Base-by-base conservation (phyloP, 1,284 basidiomycete genomes). In the Microbotryomycetes sp. region DNA sequence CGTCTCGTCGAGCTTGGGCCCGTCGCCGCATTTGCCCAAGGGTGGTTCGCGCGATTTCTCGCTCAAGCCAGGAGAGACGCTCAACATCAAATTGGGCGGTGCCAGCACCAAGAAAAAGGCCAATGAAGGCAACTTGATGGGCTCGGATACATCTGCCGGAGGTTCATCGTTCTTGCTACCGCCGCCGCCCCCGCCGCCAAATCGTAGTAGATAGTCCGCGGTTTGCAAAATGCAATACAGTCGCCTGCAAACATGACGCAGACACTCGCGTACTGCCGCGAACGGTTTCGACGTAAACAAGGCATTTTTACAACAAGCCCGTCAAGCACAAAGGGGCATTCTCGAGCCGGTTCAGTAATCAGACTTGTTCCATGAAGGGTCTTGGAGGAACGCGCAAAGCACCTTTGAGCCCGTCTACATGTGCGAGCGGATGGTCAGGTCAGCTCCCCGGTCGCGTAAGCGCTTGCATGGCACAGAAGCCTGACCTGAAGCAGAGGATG, bases 61-160 rank as follows among this genome's bases (percentile, higher is more conserved):
- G 35, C 79, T 98, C 69, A 97, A 97, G 74, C 91, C 93, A 71
- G 96, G 96, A 16, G 89, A 98, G 74, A 97, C 93, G 0, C 93
- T 98, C 75, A 87, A 86, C 15, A 93, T 97, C 72, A 82, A 83
- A 54, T 88, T 97, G 60, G 92, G 92, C 7, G 91, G 91, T 7
- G 81, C 61, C 61, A 46, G 65, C 48, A 62, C 57, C 41, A 57
- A 81, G 64, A 79, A 75, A 64, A 79, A 77, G 55, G 60, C 58
- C 0, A 50, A 50, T 15, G 41, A 55, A 30, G 27, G 54, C n/a
- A 27, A 51, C 13, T 27, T 28, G 24, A 47, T 6, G 0, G 59
- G 26, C 13, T 56, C n/a, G 2, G 51, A 54, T 11, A 49, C 46
- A 6, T 45, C 52, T 13, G 54, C 52, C 0, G 68, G 62, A 15